Evolutionary conservation across 2,329 filamentous ascomycete genomes (phyloP).

Genomic region (Diaporthe citrichinensis): DNA sequence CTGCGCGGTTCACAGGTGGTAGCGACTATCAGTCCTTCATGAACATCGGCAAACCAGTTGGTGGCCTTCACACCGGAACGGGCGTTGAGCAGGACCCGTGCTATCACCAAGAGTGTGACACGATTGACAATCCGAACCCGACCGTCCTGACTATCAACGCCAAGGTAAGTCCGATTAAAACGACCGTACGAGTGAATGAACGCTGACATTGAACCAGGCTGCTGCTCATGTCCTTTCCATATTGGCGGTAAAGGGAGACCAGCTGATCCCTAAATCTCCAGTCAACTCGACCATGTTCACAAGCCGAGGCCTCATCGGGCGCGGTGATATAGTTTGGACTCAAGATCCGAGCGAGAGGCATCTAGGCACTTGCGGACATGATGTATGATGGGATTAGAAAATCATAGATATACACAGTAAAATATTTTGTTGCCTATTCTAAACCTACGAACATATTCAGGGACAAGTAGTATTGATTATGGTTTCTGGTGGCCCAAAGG

Average conservation of each 20-base stretch:
- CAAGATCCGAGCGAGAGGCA: conserved; percentile 24
- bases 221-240: conserved; percentile 23
- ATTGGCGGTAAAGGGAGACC: conserved; percentile 1
- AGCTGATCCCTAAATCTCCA: conserved; percentile 18
- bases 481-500: too few relatives aligned
- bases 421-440: too few relatives aligned
- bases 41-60: conserved; percentile 55
- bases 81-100: conserved; percentile 48
- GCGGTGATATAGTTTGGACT: conserved; percentile 2
- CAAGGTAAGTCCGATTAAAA: conserved; percentile 43
- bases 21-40: conserved; percentile 47
- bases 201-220: conserved; percentile 3
- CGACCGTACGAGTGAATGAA: too few relatives aligned
- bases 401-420: not conserved
- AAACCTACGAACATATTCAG: too few relatives aligned
- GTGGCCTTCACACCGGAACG: conserved; percentile 52
- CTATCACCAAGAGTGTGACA: conserved; percentile 54
- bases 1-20: conserved; percentile 50
- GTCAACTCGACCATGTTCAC: conserved; percentile 30
- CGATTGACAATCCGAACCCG: conserved; percentile 50
- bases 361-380: conserved; percentile 8
- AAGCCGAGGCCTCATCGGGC: conserved; percentile 15
- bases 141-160: conserved; percentile 52
- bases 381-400: not conserved
- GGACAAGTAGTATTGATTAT: not conserved